A percentile compares a stretch with the other conserved stretches of the same genome.
These are phyloP conservation scores for Biscogniauxia mediterranea DNA, from an alignment of 2,329 filamentous ascomycete genomes.

Conservation along the genomic window DNA sequence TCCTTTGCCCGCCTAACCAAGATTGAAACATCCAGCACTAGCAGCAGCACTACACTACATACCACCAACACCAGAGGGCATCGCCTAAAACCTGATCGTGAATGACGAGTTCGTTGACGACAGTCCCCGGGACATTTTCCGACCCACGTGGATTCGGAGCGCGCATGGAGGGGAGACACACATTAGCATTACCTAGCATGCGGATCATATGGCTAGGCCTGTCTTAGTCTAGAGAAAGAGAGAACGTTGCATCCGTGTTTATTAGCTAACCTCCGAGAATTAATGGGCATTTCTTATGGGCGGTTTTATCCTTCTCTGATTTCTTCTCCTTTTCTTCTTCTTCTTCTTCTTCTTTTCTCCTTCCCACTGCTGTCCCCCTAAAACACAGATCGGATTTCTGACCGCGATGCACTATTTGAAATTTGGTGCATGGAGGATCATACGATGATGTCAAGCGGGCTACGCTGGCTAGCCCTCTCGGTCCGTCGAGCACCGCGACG, in stretches of 20 bases:
- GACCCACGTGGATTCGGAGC: neutral
- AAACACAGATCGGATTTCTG: neutral
- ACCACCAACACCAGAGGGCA: neutral
- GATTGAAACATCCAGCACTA: no score
- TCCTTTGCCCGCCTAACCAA: no score
- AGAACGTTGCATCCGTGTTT: neutral
- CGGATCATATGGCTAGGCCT: neutral
- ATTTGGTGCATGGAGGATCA: neutral
- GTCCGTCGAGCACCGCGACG: neutral
- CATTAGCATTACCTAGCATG: no score
- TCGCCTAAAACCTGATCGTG: neutral
- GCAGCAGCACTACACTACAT: neutral
- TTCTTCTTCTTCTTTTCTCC: neutral
- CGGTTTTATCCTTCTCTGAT: no score
- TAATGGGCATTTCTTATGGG: neutral
- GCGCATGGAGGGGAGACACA: neutral
- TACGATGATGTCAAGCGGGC: neutral
- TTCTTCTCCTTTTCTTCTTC: no score
- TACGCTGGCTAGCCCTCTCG: neutral
- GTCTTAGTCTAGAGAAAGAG: neutral
- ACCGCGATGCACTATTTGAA: neutral
- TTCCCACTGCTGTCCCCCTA: neutral
- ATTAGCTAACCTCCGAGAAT: neutral
- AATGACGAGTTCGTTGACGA: neutral
- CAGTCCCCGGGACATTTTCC: neutral